Percentiles rank a stretch among this genome's conserved stretches.
Conservation (phyloP, 73 alveolate genomes). For the Paramecium sonneborni region DNA sequence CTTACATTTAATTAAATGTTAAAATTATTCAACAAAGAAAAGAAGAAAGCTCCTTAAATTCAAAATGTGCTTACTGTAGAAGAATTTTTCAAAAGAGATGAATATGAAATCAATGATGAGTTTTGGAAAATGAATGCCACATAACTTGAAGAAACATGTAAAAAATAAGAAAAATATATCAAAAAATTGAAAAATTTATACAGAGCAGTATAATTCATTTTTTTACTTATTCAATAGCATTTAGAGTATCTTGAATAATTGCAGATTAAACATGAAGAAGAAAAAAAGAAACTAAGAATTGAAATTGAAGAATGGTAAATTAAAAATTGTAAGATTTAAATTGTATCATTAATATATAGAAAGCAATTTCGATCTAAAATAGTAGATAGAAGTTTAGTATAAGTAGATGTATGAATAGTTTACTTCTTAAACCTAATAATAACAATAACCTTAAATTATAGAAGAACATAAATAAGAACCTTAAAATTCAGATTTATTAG, state of each 20-base stretch:
- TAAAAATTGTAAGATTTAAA: neutral
- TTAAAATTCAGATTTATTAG: neutral
- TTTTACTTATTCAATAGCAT: neutral
- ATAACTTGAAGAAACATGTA: constrained; percentile 10
- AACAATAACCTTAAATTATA: neutral
- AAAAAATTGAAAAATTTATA: neutral
- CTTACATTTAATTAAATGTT: constrained; percentile 40
- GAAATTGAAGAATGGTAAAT: constrained; percentile 46
- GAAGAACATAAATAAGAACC: constrained; percentile 1
- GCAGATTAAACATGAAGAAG: constrained; percentile 1
- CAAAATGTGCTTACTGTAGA: neutral
- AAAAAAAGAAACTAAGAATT: constrained; percentile 12
- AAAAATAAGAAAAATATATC: constrained; percentile 24
- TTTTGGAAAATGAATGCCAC: constrained; percentile 51
- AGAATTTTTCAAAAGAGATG: constrained; percentile 13
- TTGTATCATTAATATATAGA: constrained; percentile 11
- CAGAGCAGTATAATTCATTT: neutral
- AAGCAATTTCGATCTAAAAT: neutral
- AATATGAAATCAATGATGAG: constrained; percentile 20
- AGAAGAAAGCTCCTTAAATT: constrained; percentile 28
- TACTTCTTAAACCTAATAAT: neutral
- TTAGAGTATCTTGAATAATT: neutral
- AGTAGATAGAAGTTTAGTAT: neutral
- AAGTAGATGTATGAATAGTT: neutral
- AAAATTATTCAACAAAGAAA: constrained; percentile 47